Conservation (phyloP, 2,329 filamentous ascomycete genomes). For the Triangularia setosa region DNA sequence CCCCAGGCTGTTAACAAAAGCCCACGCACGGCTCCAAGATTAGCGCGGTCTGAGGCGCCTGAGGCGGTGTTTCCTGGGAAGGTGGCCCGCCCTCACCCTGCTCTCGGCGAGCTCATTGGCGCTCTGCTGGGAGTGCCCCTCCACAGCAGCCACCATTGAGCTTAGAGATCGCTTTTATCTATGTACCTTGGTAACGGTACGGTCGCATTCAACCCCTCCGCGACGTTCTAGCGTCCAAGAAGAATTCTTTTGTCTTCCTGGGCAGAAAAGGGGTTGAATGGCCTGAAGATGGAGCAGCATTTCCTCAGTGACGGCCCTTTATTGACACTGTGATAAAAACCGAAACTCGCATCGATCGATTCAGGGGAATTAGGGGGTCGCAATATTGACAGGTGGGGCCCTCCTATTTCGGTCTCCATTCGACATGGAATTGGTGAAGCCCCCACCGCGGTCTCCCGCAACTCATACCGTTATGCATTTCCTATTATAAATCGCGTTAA, state of each 20-base stretch:
- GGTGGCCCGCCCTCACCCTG: conserved; percentile 9
- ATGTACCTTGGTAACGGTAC: background rate
- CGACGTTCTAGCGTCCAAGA: background rate
- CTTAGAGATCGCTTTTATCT: background rate
- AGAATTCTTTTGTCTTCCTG: background rate
- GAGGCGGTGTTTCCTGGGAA: conserved; percentile 4
- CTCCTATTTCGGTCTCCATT: background rate
- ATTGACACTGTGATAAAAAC: background rate
- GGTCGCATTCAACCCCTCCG: background rate
- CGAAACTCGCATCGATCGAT: background rate
- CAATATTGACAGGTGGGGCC: background rate
- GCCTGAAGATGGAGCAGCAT: background rate
- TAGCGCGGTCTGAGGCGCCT: background rate
- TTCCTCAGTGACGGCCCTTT: background rate
- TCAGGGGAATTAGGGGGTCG: background rate
- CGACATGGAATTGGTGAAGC: background rate
- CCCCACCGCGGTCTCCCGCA: background rate
- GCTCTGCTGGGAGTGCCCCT: conserved; percentile 9
- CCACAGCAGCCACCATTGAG: background rate
- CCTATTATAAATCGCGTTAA: background rate
- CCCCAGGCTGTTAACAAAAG: background rate
- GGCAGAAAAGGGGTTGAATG: background rate
- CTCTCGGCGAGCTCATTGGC: background rate
- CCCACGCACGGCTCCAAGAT: background rate
- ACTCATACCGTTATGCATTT: background rate